Evolutionary conservation across 2,329 filamentous ascomycete genomes (phyloP), one percentile per base, ranked within the genome.

Genomic region (Pseudogymnoascus sp.): DNA sequence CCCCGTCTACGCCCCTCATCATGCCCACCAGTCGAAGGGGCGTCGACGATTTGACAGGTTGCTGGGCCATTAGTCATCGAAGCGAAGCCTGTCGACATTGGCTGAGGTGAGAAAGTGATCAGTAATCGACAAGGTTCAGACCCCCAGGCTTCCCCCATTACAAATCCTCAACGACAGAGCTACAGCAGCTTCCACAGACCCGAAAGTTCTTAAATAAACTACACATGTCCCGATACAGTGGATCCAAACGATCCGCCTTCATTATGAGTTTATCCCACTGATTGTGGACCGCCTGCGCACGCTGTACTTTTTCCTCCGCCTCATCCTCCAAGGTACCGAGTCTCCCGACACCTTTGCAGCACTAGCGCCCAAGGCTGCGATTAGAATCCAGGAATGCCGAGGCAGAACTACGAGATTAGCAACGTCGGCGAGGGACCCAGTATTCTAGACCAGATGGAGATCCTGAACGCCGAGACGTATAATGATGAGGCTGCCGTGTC

Each of bases 391-490:
- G 3, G n/a, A 56, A 56, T 56, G 28, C 49, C 49, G 49, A 56
- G 49, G 49, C 28, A 56, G 14, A 34, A 34, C 25, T 16, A 34
- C n/a, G n/a, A 16, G n/a, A 34, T 56, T 56, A 34, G 28, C 28
- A 56, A 34, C 49, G 28, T n/a, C 28, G n/a, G n/a, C 28, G 23
- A 34, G 28, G 28, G 28, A 34, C 28, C 28, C 16, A 34, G 3
- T 56, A 56, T 11, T 34, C 9, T 56, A 9, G n/a, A 56, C 3
- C 49, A 56, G n/a, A 34, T 56, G 49, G 49, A 56, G n/a, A 56
- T 56, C 7, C 74, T 82, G 60, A 79, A 74, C 68, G 79, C 78
- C 43, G 79, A 82, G 70, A 73, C 75, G 38, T 82, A 79, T 65
- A 72, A 78, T 66, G 75, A 76, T 64, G 75, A 75, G 31, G 68